Evolutionary conservation across 192 early-diverging fungal species (phyloP).

Genomic region (Mortierella claussenii): DNA sequence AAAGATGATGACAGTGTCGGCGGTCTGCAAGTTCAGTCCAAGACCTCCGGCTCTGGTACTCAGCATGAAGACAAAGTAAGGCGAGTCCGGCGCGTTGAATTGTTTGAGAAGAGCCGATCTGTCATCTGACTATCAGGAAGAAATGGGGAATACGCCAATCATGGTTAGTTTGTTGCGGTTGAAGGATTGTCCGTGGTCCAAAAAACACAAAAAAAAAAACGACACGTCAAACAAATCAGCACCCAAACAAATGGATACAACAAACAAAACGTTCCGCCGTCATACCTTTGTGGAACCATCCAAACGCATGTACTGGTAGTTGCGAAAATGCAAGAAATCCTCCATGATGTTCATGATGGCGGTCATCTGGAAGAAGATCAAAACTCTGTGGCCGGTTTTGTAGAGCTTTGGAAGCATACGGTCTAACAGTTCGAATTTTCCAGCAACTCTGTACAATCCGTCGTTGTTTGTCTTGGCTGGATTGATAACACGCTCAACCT

Average conservation of each 20-base stretch:
- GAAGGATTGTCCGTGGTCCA: no score
- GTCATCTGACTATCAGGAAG: conserved; percentile 80
- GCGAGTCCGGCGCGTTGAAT: conserved; percentile 87
- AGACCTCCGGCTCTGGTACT: conserved; percentile 97
- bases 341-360: conserved; percentile 98
- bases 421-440: conserved; percentile 98
- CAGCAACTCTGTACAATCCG: conserved; percentile 83
- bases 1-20: conserved; percentile 98
- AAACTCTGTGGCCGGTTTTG: conserved; percentile 80
- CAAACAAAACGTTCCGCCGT: no score
- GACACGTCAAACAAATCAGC: no score
- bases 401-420: conserved; percentile 93
- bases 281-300: conserved; percentile 91
- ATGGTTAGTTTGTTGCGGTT: no score
- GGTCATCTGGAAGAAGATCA: conserved; percentile 88
- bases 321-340: conserved; percentile 86
- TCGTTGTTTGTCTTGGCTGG: conserved; percentile 75
- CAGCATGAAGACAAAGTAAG: conserved; percentile 89
- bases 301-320: conserved; percentile 81
- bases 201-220: no score
- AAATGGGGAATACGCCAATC: no score
- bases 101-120: conserved; percentile 78
- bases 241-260: no score
- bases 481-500: conserved; percentile 89
- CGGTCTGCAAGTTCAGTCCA: conserved; percentile 95